These are phyloP conservation scores for Hordeum vulgare DNA, from an alignment of 176 grass and related monocot genomes.

Conservation along the genomic window DNA sequence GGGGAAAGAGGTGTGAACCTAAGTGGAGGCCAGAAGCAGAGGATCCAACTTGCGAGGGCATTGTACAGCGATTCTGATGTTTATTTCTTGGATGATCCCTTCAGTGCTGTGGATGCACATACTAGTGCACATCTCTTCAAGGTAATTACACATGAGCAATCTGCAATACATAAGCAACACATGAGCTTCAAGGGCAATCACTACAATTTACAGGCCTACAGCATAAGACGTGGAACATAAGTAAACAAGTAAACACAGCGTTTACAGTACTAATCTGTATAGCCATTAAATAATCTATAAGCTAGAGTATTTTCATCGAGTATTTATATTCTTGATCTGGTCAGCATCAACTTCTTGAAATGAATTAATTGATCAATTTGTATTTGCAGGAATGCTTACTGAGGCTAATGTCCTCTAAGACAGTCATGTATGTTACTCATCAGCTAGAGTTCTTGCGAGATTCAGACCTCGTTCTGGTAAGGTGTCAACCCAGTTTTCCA, in stretches of 20 bases:
- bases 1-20: constrained; percentile 83
- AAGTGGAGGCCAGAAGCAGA: constrained; percentile 96
- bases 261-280: neutral
- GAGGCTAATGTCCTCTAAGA: constrained; percentile 58
- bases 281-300: neutral
- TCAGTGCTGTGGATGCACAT: constrained; percentile 91
- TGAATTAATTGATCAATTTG: neutral
- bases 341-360: neutral
- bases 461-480: constrained; percentile 86
- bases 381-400: constrained; percentile 76
- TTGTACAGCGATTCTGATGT: constrained; percentile 70
- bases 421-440: constrained; percentile 81
- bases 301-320: neutral
- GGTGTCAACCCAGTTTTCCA: neutral
- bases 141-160: constrained; percentile 22
- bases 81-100: constrained; percentile 83
- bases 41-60: constrained; percentile 85
- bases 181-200: neutral
- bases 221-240: neutral
- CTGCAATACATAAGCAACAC: neutral
- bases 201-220: neutral
- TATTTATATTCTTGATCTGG: neutral
- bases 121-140: constrained; percentile 77
- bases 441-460: constrained; percentile 76
- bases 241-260: neutral